These are phyloP conservation scores for Angophora floribunda DNA, from an alignment of 345 rosid genomes.

Conservation along the genomic window DNA sequence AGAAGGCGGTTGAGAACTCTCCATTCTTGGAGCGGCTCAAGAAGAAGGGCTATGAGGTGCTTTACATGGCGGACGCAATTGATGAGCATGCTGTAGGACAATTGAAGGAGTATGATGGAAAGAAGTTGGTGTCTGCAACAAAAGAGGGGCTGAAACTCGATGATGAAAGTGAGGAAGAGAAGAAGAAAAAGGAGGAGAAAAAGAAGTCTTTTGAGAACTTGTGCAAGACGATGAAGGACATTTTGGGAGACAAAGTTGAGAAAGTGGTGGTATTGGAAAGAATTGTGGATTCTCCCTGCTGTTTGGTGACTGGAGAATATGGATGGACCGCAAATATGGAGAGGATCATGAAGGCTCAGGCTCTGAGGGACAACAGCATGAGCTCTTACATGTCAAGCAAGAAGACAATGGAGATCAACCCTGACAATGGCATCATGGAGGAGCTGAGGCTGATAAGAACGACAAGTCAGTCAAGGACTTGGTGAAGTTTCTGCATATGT, in stretches of 20 bases:
- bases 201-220: slow-evolving; percentile 26
- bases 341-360: slow-evolving; percentile 40
- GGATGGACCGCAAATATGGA: slow-evolving; percentile 47
- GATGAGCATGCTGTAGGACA: slow-evolving; percentile 43
- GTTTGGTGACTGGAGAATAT: slow-evolving; percentile 36
- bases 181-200: slow-evolving; percentile 28
- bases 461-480: slow-evolving; percentile 37
- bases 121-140: slow-evolving; percentile 40
- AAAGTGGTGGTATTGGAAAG: slow-evolving; percentile 33
- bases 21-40: slow-evolving; percentile 38
- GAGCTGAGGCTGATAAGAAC: slow-evolving; percentile 34
- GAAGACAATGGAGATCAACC: slow-evolving; percentile 45
- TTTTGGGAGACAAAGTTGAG: slow-evolving; percentile 32
- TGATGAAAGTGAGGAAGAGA: slow-evolving; percentile 36
- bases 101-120: slow-evolving; percentile 32
- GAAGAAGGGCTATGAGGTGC: slow-evolving; percentile 35
- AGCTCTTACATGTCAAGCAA: slow-evolving; percentile 41
- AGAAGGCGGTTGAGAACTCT: slow-evolving; percentile 42
- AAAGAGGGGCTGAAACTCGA: slow-evolving; percentile 36
- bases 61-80: slow-evolving; percentile 32
- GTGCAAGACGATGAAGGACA: slow-evolving; percentile 33
- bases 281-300: slow-evolving; percentile 39
- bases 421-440: slow-evolving; percentile 41
- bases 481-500: background rate
- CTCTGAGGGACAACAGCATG: slow-evolving; percentile 38